Base-by-base conservation (phyloP, 495 filamentous ascomycete genomes). In the Amphirosellinia nigrospora region DNA sequence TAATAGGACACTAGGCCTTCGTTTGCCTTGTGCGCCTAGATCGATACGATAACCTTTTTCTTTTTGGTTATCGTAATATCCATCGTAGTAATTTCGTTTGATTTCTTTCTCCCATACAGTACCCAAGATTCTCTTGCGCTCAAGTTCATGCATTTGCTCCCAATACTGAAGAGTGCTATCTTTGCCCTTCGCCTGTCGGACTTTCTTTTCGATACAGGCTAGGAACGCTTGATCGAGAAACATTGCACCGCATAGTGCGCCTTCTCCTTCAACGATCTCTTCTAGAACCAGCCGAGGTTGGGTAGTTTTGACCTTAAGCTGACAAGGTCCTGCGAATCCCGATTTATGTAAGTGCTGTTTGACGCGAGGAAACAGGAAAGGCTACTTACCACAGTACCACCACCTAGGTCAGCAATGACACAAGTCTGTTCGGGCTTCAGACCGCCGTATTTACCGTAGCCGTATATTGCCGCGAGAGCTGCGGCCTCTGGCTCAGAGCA, bases 401-500 rank as follows among this genome's bases (percentile, higher is more conserved):
- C 64, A 32, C 64, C 64, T 10, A 66, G 30, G 23, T 66, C 64
- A 7, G 48, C 64, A 56, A 66, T 32, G 6, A 66, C 43, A 39
- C 55, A 66, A 4, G 48, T 55, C 34, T 66, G 64, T 21, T 48
- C 64, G 10, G 1, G 8, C 13, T 56, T 4, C 21, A 66, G 64
- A 30, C 3, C 9, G 34, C 32, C 64, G 21, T 39, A 55, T 43
- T 66, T 66, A 21, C 43, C 10, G 16, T 55, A 19, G 3, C 50
- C 48, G 6, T 66, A 2, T 1, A 66, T 66, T 10, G 48, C 36
- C 1, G 76, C 64, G 8, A 77, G 21, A 4, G 77, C 75, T 4
- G 71, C 78, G 4, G 75, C 76, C 50, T 79, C 76, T 1, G 76
- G 76, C 43, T 79, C 78, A 1, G 77, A 70, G 1, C 74, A 26